Base-by-base conservation (phyloP, 1,284 basidiomycete species). In the Ceratobasidium sp. region DNA sequence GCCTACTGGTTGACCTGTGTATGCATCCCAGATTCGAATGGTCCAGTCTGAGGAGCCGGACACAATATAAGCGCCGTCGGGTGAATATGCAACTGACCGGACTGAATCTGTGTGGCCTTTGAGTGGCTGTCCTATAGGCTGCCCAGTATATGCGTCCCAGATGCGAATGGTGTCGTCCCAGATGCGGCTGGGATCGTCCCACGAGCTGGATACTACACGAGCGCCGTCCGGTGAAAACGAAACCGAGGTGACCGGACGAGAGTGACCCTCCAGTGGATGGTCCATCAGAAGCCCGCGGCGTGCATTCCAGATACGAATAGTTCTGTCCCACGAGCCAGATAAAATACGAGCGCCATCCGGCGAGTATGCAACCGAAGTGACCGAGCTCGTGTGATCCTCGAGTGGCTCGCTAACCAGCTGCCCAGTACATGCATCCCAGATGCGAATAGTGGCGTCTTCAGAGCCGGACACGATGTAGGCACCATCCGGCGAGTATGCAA, bases 391-490 rank as follows among this genome's bases (percentile, higher is more conserved):
- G 13, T 5, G 5, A 5, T 6, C 7, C 13, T 46, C 13, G 44
- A 13, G 44, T 46, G 59, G 59, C 33, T 65, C 28, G 1, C 42
- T 33, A 3, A 65, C 10, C 1, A 17, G 2, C 61, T 44, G 13
- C 3, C 71, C 64, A 20, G 12, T 68, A 23, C 23, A 13, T 26
- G 65, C 20, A 42, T 77, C 71, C 77, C 77, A 78, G 15, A 73
- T 48, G 9, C 62, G 33, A 46, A 73, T 40, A 9, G 68, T 73
- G 33, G 23, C 12, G 44, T 70, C 75, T 15, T 40, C 7, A 46
- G 77, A 78, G 10, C 59, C 77, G 52, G 77, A 78, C 3, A 50
- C 77, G 33, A 78, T 26, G 42, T 23, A 42, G 12, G 28, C 23
- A 5, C 56, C 46, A 28, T 65, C 62, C 10, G 61, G 61, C 4